phyloP scores from a whole-genome alignment of 2,329 filamentous ascomycete species.

The Pseudogymnoascus sp. region DNA sequence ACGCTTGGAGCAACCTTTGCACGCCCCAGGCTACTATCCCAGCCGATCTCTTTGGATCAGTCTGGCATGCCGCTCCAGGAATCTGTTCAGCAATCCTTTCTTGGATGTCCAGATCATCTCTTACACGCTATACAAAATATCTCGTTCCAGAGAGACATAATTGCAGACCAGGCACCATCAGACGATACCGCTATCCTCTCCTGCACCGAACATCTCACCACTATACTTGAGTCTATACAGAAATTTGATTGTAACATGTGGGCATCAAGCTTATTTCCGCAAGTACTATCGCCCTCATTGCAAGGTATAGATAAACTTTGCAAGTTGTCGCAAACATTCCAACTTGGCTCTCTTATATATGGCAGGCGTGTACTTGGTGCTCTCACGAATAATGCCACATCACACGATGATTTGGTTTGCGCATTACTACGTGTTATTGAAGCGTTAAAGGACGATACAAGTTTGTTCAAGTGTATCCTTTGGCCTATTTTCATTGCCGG shows the following conservation, averaged over 20 bases:
- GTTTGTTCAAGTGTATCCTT: constrained; percentile 28
- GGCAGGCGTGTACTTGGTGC: constrained; percentile 28
- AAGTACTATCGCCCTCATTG: constrained; percentile 10
- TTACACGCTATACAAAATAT: constrained; percentile 18
- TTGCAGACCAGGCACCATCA: not conserved
- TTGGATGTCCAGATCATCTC: constrained; percentile 31
- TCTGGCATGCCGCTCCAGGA: constrained; percentile 20
- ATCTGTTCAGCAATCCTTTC: constrained; percentile 29
- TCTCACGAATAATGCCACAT: constrained; percentile 11
- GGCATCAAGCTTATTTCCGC: not conserved
- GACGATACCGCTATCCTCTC: not conserved
- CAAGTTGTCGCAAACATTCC: constrained; percentile 26
- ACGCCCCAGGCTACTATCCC: constrained; percentile 27
- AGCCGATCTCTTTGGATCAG: constrained; percentile 16
- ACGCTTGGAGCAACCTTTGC: constrained; percentile 29
- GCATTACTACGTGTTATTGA: constrained; percentile 25
- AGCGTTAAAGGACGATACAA: constrained; percentile 16
- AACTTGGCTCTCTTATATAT: constrained; percentile 28
- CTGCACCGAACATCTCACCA: constrained; percentile 1
- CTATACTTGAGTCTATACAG: not conserved
- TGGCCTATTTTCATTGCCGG: constrained; percentile 32
- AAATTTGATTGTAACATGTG: not conserved
- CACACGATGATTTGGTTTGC: constrained; percentile 18
- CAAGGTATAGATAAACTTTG: constrained; percentile 22
- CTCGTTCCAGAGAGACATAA: constrained; percentile 9